Base-by-base conservation (phyloP, 768 basidiomycete genomes). In the Kwoniella dendrophila region DNA sequence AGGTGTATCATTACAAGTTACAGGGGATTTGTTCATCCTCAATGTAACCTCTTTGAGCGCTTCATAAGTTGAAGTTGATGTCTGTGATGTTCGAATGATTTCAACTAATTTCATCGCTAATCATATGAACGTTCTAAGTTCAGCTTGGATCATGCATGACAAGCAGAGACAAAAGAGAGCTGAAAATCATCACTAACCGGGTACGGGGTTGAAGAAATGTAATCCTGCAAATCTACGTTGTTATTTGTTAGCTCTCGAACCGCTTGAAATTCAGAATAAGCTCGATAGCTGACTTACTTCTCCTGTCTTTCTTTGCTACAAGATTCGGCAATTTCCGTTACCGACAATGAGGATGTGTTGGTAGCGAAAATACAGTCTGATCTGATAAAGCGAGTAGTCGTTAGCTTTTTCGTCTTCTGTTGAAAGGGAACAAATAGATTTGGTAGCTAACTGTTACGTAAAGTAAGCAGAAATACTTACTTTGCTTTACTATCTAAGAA, bases 51-150 rank as follows among this genome's bases (percentile, higher is more conserved):
- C 78, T 16, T 77, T 55, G 0, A 82, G 72, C 0, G 78, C 67
- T 8, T 79, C 62, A 53, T 72, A 76, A 4, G 80, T 81, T 30
- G 69, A 70, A 2, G 76, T 70, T 0, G 74, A 73, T 0, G 82
- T 82, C 29, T 79, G 53, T 3, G 68, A 54, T 2, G 80, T 79
- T 16, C 73, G 68, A 60, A 82, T 80, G 63, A 82, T 74, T 67
- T 82, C 82, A 32, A 82, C 80, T 29, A 80, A 70, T 53, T 81
- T 80, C 81, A 82, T 82, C 36, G 75, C 77, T 68, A 49, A 3
- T 22, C 30, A 36, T 29, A 44, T 47, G n/a, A 49, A 26, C n/a
- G 47, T 30, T 11, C 50, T 57, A 3, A 43, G 12, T 10, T 38
- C 14, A 16, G 29, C 24, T 27, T 7, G 40, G 49, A 16, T 48